Evolutionary conservation across 805 yeast genomes (phyloP).

Genomic region (Wickerhamomyces hampshirensis): DNA sequence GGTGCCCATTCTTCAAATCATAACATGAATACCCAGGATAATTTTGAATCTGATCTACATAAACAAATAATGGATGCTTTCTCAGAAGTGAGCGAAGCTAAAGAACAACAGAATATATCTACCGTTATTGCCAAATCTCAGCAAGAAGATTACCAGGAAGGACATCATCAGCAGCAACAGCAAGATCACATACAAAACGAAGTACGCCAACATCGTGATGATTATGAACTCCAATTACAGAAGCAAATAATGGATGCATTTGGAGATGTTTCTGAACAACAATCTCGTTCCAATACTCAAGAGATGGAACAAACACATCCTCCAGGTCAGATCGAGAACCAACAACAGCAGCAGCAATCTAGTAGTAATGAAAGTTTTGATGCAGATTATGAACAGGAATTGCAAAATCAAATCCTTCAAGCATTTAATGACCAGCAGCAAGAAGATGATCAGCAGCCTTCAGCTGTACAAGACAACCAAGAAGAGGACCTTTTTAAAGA

Average conservation of each 20-base stretch:
- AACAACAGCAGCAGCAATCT: conserved; percentile 7
- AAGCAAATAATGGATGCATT: conserved; percentile 22
- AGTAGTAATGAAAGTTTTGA: conserved; percentile 1
- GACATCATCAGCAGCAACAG: background rate
- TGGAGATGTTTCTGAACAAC: conserved; percentile 13
- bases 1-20: background rate
- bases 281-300: conserved; percentile 1
- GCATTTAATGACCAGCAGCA: conserved; percentile 15
- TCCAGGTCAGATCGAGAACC: conserved; percentile 9
- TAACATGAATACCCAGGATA: conserved; percentile 1
- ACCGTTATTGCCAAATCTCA: background rate
- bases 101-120: background rate
- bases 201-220: conserved; percentile 6
- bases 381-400: conserved; percentile 17
- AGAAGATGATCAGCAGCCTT: conserved; percentile 4
- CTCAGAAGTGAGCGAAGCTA: conserved; percentile 3
- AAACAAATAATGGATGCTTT: conserved; percentile 19
- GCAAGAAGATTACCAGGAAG: background rate
- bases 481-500: conserved; percentile 38
- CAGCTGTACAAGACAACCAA: background rate
- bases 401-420: conserved; percentile 20
- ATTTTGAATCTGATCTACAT: conserved; percentile 18
- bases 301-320: conserved; percentile 15
- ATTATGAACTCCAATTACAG: conserved; percentile 19
- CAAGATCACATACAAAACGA: background rate